phyloP scores from a whole-genome alignment of 768 basidiomycete species.

The Mycena sanguinolenta region DNA sequence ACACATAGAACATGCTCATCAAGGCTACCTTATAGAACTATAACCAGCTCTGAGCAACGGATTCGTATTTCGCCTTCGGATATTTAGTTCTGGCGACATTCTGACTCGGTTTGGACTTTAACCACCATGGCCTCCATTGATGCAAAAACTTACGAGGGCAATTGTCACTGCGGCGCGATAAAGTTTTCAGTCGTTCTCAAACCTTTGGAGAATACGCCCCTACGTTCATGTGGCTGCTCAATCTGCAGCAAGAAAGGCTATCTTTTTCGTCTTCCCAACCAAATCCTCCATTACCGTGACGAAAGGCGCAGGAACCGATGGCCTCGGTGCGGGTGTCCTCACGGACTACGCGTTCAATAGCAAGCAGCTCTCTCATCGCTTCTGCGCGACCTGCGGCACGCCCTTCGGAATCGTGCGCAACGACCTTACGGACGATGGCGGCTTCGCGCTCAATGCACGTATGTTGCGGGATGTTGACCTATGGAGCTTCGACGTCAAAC shows the following conservation, averaged over 20 bases:
- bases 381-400: constrained; percentile 35
- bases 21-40: too few species aligned
- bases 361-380: constrained; percentile 27
- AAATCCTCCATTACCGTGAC: constrained; percentile 27
- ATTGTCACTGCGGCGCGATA: constrained; percentile 38
- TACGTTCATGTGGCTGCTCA: constrained; percentile 34
- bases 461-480: constrained; percentile 30
- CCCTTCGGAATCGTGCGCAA: constrained; percentile 29
- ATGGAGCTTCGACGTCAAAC: constrained; percentile 23
- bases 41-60: too few species aligned
- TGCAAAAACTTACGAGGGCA: constrained; percentile 36
- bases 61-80: too few species aligned
- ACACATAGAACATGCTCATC: too few species aligned
- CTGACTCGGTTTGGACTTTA: not conserved
- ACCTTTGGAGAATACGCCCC: constrained; percentile 25
- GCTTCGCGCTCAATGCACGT: constrained; percentile 34
- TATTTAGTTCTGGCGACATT: too few species aligned
- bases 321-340: constrained; percentile 33
- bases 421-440: constrained; percentile 3
- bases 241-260: constrained; percentile 40
- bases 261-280: constrained; percentile 32
- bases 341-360: constrained; percentile 26
- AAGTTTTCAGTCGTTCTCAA: constrained; percentile 34
- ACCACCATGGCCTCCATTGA: constrained; percentile 19
- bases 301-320: constrained; percentile 34